Evolutionary conservation across 192 early-diverging fungal genomes (phyloP).

Genomic region (Backusella westeae): DNA sequence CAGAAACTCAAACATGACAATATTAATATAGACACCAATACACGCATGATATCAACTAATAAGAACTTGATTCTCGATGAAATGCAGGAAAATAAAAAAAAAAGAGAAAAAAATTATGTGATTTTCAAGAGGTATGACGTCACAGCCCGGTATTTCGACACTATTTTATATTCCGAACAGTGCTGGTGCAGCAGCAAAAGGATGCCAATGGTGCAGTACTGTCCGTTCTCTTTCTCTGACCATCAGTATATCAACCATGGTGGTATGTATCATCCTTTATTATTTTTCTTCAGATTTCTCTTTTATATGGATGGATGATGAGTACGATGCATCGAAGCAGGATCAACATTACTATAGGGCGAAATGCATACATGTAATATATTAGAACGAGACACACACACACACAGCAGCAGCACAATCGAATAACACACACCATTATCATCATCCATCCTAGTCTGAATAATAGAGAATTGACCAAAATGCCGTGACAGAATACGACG

Average conservation of each 20-base stretch:
- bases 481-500: not conserved
- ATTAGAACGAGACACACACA: not conserved
- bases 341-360: not conserved
- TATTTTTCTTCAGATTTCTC: not conserved
- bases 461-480: not conserved
- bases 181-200: not conserved
- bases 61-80: not conserved
- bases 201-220: not conserved
- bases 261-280: conserved; percentile 14
- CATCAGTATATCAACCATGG: conserved; percentile 33
- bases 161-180: too few relatives aligned
- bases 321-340: not conserved
- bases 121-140: not conserved
- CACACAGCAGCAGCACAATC: too few relatives aligned
- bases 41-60: not conserved
- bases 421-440: not conserved
- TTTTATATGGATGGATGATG: not conserved
- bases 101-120: too few relatives aligned
- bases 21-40: not conserved
- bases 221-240: conserved; percentile 25
- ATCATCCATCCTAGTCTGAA: not conserved
- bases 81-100: not conserved
- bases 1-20: not conserved
- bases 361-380: not conserved
- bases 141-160: not conserved